Evolutionary conservation across 176 grass and related monocot genomes (phyloP), one percentile per base, ranked within the genome.

Genomic region (Lolium multiflorum): DNA sequence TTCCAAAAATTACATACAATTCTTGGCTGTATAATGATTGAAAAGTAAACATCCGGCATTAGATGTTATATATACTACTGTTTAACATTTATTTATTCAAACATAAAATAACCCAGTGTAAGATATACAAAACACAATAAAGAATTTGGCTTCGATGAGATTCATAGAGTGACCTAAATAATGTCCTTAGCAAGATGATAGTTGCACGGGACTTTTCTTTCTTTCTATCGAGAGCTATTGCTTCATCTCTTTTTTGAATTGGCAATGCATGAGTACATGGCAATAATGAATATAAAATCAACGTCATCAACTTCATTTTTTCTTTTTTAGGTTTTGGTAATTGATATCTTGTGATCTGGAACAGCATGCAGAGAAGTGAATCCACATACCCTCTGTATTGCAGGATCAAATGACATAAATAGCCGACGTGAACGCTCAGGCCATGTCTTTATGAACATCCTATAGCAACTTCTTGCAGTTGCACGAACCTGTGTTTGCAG

Each of bases 361-460:
- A 37, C 62, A 50, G 25, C 22, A 85, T 41, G 48, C 12, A 50
- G 37, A 90, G 82, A 81, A 80, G 55, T 75, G 69, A 65, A 88
- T 85, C 28, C 60, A n/a, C 44, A 83, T 92, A 98, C 95, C 91
- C 93, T 93, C 83, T 98, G 93, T 80, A 92, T 88, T 17, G 90
- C 91, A 85, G 93, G 91, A 90, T 95, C 95, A 93, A 98, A 93
- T 59, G 93, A 92, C 86, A 91, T 83, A 49, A 95, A 95, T 41
- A 98, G 91, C 14, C 85, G 82, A 35, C 60, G 74, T 81, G 95
- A 93, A 24, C 93, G 89, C 46, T 95, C 89, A 11, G 93, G 95
- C 95, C 95, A 97, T 75, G 89, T 93, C 82, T 93, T 98, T 68
- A 85, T 91, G 82, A 98, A 98, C 84, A 98, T 84, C 76, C 93